Percentiles rank a stretch among this genome's conserved stretches.
Evolutionary conservation across 208 protist species (phyloP).

Genomic region (Lotmaria passim): DNA sequence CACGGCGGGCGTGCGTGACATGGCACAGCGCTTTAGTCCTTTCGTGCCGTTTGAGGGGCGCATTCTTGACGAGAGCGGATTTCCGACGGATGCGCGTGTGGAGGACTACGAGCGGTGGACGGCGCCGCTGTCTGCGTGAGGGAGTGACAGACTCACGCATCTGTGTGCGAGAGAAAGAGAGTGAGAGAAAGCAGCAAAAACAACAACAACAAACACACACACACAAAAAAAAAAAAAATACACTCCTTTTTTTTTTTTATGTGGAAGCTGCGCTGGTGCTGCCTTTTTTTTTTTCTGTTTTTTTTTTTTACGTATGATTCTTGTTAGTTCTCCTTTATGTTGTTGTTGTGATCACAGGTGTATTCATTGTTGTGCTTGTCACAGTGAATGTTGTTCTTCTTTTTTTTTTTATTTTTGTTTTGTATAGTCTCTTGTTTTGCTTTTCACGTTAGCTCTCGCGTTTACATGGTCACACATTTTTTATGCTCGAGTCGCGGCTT

Average conservation of each 20-base stretch:
- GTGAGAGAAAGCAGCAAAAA: background rate
- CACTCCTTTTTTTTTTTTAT: background rate
- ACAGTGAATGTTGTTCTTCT: background rate
- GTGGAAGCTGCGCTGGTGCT: background rate
- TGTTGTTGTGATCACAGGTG: conserved; percentile 11
- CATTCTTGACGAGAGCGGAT: conserved; percentile 68
- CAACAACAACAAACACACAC: no score
- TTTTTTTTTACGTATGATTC: conserved; percentile 2
- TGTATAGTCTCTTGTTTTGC: background rate
- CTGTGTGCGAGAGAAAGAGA: no score
- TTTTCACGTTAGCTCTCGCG: background rate
- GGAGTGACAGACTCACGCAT: background rate
- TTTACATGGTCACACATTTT: no score
- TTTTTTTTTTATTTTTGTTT: background rate
- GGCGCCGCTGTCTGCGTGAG: conserved; percentile 36
- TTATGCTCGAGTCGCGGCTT: no score
- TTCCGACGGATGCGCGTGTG: conserved; percentile 71
- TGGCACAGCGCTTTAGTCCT: conserved; percentile 56
- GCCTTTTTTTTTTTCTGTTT: background rate
- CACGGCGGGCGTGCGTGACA: conserved; percentile 36
- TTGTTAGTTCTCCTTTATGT: background rate
- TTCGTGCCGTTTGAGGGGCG: conserved; percentile 74
- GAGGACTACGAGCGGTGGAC: conserved; percentile 90
- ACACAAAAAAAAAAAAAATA: no score
- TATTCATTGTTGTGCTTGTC: background rate